Evolutionary conservation across 345 rosid species (phyloP), one percentile per base, ranked within the genome.

Genomic region (rapeseed (Brassica napus)): DNA sequence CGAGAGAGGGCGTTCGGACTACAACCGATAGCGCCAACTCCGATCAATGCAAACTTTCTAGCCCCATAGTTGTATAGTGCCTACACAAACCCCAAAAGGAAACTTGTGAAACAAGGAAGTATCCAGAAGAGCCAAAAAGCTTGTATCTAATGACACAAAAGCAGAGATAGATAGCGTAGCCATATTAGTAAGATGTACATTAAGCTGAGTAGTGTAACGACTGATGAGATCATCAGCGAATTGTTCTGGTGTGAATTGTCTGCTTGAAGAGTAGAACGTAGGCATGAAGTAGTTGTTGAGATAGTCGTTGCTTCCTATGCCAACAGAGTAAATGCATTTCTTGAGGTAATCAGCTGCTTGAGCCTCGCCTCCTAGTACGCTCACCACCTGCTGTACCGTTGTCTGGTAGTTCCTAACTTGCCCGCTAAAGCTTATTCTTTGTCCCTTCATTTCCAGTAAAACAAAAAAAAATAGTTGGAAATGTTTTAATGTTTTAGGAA

Each of bases 271-370:
- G 86, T 94, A 94, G 64, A 69, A 76, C 2, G 52, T 79, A 2
- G 99, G 98, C 96, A 89, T 89, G 89, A 92, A 94, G 76, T 94
- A 94, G 82, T 94, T 94, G 79, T 94, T 94, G 61, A 94, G 94
- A 75, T 94, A 94, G 76, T 94, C 99, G 67, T 92, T 94, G 86
- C 97, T 94, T 7, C 98, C 98, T n/a, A 49, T 49, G n/a, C 92
- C 97, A 21, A 92, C 85, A 2, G 95, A 82, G 82, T 82, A 89
- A 32, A 94, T 89, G 84, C 98, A 92, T 69, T 77, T 84, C 83
- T 92, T 89, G 21, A 94, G 86, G 68, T 91, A 80, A 78, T 83
- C 52, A 28, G 96, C 86, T 6, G 99, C 91, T 0, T 54, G 55
- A 28, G 83, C 60, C 73, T 87, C 82, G 21, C 73, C 86, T 5